phyloP scores from a whole-genome alignment of 2,329 filamentous ascomycete genomes.

The Phaeosphaeriaceae sp. region DNA sequence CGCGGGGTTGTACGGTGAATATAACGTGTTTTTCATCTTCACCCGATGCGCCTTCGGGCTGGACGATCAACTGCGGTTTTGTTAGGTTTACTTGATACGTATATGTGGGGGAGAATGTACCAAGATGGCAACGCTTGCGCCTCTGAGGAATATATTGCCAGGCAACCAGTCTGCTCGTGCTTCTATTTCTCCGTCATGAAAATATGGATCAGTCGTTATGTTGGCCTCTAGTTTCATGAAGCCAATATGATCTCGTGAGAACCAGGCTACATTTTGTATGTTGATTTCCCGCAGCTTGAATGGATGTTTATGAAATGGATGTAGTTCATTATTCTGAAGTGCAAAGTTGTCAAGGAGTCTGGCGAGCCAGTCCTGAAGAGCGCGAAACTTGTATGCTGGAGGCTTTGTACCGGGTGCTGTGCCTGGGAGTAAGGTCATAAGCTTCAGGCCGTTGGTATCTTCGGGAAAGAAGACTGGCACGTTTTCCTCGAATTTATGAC shows the following conservation, averaged over 20 bases:
- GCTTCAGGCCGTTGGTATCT: conserved; percentile 2
- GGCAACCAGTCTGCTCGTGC: conserved; percentile 55
- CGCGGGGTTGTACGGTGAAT: conserved; percentile 63
- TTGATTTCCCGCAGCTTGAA: conserved; percentile 60
- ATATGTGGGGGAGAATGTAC: conserved; percentile 37
- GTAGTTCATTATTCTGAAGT: conserved; percentile 52
- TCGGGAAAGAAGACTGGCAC: too few relatives aligned
- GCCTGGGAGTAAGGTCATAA: conserved; percentile 44
- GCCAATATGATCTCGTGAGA: conserved; percentile 55
- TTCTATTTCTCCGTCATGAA: conserved; percentile 17
- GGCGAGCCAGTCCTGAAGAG: conserved; percentile 62
- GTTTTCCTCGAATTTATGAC: too few relatives aligned
- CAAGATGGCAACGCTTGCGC: conserved; percentile 64
- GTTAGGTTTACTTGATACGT: not conserved
- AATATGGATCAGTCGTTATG: conserved; percentile 58
- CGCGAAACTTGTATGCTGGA: conserved; percentile 52
- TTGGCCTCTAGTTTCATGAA: conserved; percentile 63
- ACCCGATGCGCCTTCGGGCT: conserved; percentile 54
- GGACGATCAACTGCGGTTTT: conserved; percentile 59
- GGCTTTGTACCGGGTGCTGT: not conserved
- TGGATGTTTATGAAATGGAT: conserved; percentile 59
- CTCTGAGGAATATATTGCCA: conserved; percentile 63
- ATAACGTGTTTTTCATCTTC: conserved; percentile 53
- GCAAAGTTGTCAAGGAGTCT: conserved; percentile 58
- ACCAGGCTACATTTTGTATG: conserved; percentile 62